Percentiles rank a stretch among this genome's conserved stretches.
Evolutionary conservation across 2,329 filamentous ascomycete species (phyloP).

Genomic region (Fusarium sp.): DNA sequence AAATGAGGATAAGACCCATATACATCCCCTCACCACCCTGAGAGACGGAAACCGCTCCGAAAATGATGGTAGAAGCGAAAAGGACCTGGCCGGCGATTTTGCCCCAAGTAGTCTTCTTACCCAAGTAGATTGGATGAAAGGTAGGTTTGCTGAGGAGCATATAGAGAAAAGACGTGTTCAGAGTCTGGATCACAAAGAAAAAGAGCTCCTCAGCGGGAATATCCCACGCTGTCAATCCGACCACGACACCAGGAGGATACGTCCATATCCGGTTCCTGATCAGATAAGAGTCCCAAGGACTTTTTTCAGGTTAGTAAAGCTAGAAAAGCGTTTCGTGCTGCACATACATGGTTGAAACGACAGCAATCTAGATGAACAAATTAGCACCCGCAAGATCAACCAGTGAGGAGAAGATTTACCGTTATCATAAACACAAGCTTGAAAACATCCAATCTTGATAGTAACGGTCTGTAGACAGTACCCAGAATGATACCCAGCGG

Average conservation of each 20-base stretch:
- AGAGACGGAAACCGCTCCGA: conserved; percentile 60
- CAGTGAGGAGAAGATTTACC: background rate
- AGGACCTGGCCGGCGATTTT: conserved; percentile 64
- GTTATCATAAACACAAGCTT: conserved; percentile 40
- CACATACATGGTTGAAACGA: conserved; percentile 69
- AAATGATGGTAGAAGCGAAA: conserved; percentile 59
- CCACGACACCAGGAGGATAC: conserved; percentile 74
- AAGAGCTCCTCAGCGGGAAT: conserved; percentile 81
- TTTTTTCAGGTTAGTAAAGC: background rate
- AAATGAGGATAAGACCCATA: conserved; percentile 76
- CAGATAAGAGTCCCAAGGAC: conserved; percentile 81
- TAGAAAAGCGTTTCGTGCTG: background rate
- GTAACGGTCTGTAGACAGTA: conserved; percentile 32
- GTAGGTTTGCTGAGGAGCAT: conserved; percentile 75
- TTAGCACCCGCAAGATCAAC: background rate
- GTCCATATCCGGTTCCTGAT: conserved; percentile 78
- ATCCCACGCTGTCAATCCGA: conserved; percentile 72
- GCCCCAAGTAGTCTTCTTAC: conserved; percentile 41
- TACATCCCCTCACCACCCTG: conserved; percentile 70
- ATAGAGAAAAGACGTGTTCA: conserved; percentile 77
- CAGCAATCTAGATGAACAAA: conserved; percentile 56
- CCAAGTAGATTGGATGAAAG: conserved; percentile 62
- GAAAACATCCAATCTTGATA: conserved; percentile 36
- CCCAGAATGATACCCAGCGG: conserved; percentile 31
- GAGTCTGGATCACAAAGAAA: conserved; percentile 83